Percentiles rank a stretch among this genome's conserved stretches.
These are phyloP conservation scores for Chaetomium tenue DNA, from an alignment of 495 filamentous ascomycete genomes.

Conservation along the genomic window DNA sequence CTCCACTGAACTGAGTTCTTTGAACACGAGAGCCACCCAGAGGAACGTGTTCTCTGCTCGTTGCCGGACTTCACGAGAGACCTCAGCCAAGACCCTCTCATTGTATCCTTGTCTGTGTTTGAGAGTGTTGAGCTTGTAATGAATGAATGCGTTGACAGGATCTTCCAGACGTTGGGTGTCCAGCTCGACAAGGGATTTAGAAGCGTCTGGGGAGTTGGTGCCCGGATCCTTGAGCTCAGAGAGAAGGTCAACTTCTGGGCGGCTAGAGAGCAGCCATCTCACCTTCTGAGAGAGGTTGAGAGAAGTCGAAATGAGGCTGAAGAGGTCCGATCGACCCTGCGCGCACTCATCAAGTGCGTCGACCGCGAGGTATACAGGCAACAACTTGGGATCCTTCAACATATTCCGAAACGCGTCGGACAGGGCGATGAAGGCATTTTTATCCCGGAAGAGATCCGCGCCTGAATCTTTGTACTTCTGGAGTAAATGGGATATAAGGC, in stretches of 20 bases:
- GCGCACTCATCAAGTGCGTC: conserved; percentile 34
- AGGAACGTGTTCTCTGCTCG: conserved; percentile 18
- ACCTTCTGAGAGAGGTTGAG: conserved; percentile 25
- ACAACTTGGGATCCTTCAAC: too few species aligned
- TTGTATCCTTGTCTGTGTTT: neutral
- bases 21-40: too few species aligned
- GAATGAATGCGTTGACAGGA: conserved; percentile 3
- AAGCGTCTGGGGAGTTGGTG: neutral
- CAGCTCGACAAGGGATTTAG: conserved; percentile 1
- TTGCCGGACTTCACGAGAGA: neutral
- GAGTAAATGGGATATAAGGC: conserved; percentile 37
- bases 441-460: conserved; percentile 38
- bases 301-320: conserved; percentile 25
- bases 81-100: neutral
- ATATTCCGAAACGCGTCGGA: too few species aligned
- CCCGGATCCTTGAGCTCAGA: neutral
- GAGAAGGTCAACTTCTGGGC: conserved; percentile 16
- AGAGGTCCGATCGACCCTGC: conserved; percentile 16
- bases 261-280: conserved; percentile 45
- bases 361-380: conserved; percentile 38
- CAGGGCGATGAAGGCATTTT: too few species aligned
- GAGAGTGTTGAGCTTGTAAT: neutral
- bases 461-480: conserved; percentile 30
- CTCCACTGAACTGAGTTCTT: too few species aligned
- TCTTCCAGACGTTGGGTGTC: too few species aligned